phyloP scores from a whole-genome alignment of 148 eudicot genomes.

The Fagopyrum homotropicum region DNA sequence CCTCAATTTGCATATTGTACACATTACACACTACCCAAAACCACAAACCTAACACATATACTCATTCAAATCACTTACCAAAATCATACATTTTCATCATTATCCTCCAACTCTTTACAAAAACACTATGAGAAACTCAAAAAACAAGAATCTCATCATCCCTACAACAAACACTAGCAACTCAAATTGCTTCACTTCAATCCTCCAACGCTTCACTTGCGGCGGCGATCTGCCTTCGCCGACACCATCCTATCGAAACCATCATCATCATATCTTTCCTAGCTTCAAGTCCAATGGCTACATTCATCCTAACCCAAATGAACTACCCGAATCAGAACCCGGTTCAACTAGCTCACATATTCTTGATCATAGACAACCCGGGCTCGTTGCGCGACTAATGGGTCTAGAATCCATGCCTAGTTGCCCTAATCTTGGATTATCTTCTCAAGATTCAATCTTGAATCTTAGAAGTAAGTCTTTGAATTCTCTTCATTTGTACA shows the following conservation, averaged over 20 bases:
- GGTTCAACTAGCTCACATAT: neutral
- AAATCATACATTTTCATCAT: neutral
- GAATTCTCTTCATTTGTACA: conserved; percentile 28
- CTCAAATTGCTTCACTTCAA: neutral
- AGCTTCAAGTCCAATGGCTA: neutral
- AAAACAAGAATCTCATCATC: neutral
- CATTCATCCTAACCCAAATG: conserved; percentile 5
- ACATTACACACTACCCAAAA: conserved; percentile 8
- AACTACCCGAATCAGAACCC: neutral
- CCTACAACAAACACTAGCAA: neutral
- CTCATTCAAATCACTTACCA: neutral
- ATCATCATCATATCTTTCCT: neutral
- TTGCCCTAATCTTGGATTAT: neutral
- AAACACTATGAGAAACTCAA: neutral
- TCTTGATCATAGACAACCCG: conserved; percentile 21
- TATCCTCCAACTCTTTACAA: neutral
- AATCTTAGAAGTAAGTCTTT: conserved; percentile 50
- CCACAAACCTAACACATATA: conserved; percentile 3
- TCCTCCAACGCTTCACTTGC: neutral
- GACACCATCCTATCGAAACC: neutral
- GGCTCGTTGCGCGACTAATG: conserved; percentile 58
- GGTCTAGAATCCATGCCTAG: conserved; percentile 55
- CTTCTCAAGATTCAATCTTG: conserved; percentile 20
- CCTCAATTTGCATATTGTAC: neutral
- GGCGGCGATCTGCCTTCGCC: neutral